Conservation (phyloP, 116 monocot genomes). For the Thalassia testudinum region DNA sequence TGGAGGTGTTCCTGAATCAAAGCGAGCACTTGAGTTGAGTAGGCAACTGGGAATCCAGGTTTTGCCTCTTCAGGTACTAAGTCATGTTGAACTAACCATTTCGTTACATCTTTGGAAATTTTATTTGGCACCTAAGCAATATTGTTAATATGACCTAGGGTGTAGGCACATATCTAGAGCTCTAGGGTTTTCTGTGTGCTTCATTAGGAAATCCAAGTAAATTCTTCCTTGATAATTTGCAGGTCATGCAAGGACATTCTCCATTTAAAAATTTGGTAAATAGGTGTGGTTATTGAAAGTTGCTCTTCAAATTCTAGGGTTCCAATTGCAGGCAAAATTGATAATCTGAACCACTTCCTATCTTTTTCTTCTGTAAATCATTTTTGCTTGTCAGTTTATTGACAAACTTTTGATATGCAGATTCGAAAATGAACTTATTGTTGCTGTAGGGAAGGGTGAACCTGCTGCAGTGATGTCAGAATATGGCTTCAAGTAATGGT, state of each 20-base stretch:
- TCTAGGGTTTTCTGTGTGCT: too few relatives aligned
- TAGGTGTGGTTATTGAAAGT: constrained; percentile 19
- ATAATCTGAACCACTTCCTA: too few relatives aligned
- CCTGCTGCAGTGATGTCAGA: constrained; percentile 83
- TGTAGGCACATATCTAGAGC: too few relatives aligned
- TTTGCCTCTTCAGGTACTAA: constrained; percentile 55
- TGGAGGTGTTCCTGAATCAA: constrained; percentile 79
- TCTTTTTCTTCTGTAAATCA: too few relatives aligned
- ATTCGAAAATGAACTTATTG: constrained; percentile 66
- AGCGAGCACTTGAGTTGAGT: constrained; percentile 65
- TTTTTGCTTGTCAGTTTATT: not conserved
- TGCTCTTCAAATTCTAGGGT: too few relatives aligned
- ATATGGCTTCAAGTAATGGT: constrained; percentile 86
- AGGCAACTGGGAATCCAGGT: constrained; percentile 53
- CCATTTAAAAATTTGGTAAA: constrained; percentile 62
- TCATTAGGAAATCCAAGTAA: too few relatives aligned
- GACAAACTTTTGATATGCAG: constrained; percentile 13
- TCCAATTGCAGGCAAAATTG: too few relatives aligned
- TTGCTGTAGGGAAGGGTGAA: constrained; percentile 89
- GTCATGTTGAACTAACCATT: too few relatives aligned
- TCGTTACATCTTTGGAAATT: too few relatives aligned
- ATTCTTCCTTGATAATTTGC: constrained; percentile 5
- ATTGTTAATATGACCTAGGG: too few relatives aligned
- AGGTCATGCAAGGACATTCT: constrained; percentile 90
- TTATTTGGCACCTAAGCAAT: too few relatives aligned